A percentile compares a stretch with the other conserved stretches of the same genome.
These are phyloP conservation scores for Lactarius deliciosus DNA, from an alignment of 768 basidiomycete species.

Conservation along the genomic window DNA sequence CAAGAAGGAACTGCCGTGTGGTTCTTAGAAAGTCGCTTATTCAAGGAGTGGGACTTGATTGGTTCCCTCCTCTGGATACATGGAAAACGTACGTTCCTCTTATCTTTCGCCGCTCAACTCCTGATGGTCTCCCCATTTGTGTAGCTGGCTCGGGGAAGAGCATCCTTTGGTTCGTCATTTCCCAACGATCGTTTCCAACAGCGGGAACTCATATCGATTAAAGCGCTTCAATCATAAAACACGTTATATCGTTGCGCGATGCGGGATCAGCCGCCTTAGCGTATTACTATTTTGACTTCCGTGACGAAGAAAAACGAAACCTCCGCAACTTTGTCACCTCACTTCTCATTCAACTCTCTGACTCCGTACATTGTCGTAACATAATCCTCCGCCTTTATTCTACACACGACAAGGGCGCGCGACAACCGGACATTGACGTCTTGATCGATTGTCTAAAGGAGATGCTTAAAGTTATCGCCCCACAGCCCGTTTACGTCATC, in stretches of 20 bases:
- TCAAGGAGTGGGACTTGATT: neutral
- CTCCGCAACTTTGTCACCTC: neutral
- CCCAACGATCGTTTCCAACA: fast-evolving
- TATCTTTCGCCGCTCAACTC: neutral
- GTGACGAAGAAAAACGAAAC: neutral
- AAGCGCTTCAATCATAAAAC: neutral
- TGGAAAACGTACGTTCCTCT: neutral
- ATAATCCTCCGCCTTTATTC: neutral
- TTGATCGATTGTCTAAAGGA: neutral
- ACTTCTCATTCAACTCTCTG: neutral
- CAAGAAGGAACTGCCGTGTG: neutral
- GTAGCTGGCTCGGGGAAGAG: neutral
- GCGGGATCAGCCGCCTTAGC: neutral
- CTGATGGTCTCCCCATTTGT: neutral
- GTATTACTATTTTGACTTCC: neutral
- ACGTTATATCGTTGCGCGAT: neutral
- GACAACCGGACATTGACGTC: neutral
- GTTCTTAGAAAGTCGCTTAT: neutral
- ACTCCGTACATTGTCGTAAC: neutral
- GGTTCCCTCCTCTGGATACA: neutral
- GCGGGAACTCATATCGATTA: neutral
- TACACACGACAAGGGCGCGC: neutral
- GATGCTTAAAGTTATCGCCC: neutral
- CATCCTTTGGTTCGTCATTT: neutral
- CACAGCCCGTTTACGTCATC: neutral